Base-by-base conservation (phyloP, 306 rosid genomes). In the Benincasa hispida region DNA sequence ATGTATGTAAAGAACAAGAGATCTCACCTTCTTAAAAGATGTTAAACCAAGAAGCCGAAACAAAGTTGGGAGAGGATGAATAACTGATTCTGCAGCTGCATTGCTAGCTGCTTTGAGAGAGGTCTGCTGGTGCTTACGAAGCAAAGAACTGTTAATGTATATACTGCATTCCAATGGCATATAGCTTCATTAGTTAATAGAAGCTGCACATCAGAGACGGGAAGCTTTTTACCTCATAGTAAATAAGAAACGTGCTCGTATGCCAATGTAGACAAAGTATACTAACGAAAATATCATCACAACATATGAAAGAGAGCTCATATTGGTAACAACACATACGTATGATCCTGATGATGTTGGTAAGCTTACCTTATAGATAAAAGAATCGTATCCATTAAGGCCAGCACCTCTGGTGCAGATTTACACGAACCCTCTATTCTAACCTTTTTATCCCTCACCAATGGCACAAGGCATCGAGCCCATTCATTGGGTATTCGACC, bases 401-500 rank as follows among this genome's bases (percentile, higher is more conserved):
- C 86, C 85, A 91, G 80, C 10, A 86, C 86, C 70, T 83, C 86
- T 22, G 98, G 96, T 22, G 92, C 88, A 58, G 74, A 81, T 83
- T 89, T 87, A 80, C 97, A 91, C 48, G 55, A 82, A 25, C 98
- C 97, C 55, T 90, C 92, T 50, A 90, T 81, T 81, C 80, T 88
- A 35, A 91, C 87, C 82, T 91, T 90, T 55, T 72, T 82, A 82
- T 91, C 96, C 75, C 94, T 80, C 86, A 93, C 94, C 35, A 91
- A 88, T 10, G 97, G 96, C 84, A 91, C 87, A 30, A 93, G 82
- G 82, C 98, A 90, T 77, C 97, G 86, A 75, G 91, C 97, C 98
- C 98, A 93, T 84, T 91, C 98, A 12, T 91, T 93, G 0, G 98
- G 98, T 84, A 93, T 93, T 82, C 98, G 79, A 78, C 98, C 98